phyloP scores from a whole-genome alignment of 129 eudicot genomes.

The Sambucus nigra region DNA sequence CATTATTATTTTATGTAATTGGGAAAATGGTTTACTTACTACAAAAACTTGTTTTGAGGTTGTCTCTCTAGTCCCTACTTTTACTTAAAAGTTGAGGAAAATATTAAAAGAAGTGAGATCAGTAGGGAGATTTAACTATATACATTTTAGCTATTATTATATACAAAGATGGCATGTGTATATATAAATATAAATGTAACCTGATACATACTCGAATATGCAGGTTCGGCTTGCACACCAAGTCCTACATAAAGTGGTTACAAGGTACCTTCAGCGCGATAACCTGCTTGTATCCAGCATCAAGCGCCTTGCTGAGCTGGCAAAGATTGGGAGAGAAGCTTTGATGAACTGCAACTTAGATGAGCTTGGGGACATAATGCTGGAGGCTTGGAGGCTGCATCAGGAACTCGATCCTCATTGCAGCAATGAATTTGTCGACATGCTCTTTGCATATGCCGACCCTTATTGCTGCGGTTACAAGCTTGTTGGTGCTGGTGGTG shows the following conservation, averaged over 20 bases:
- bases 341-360: conserved; percentile 81
- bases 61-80: too few relatives aligned
- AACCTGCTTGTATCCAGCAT: conserved; percentile 85
- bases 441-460: conserved; percentile 59
- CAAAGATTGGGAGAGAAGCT: conserved; percentile 93
- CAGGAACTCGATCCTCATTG: conserved; percentile 95
- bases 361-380: conserved; percentile 67
- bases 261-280: conserved; percentile 80
- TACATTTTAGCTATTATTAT: too few relatives aligned
- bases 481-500: conserved; percentile 99
- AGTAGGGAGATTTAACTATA: too few relatives aligned
- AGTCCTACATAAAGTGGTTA: conserved; percentile 89
- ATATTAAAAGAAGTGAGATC: too few relatives aligned
- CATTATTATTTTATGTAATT: too few relatives aligned
- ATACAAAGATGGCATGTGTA: too few relatives aligned
- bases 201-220: not conserved
- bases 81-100: too few relatives aligned
- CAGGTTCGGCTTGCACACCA: conserved; percentile 95
- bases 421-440: conserved; percentile 81
- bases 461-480: conserved; percentile 76
- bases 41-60: too few relatives aligned
- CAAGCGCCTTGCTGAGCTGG: conserved; percentile 88
- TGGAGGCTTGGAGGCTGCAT: conserved; percentile 94
- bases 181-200: not conserved
- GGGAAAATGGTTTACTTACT: too few relatives aligned